Conservation (phyloP, 1,284 basidiomycete species). For the Hymenochaete sp. region DNA sequence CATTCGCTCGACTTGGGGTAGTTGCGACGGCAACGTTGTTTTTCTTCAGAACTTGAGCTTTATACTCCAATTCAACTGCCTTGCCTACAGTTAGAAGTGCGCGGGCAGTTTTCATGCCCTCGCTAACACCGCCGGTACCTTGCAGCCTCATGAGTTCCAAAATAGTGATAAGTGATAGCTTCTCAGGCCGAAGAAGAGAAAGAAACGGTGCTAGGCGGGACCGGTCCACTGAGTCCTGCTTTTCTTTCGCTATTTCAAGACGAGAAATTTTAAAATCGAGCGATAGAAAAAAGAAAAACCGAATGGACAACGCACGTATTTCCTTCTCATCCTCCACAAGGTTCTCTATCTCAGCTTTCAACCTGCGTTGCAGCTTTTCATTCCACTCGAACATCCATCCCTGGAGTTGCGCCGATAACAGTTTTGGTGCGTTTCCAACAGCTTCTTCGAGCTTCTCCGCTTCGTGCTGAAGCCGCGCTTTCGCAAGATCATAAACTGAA, state of each 20-base stretch:
- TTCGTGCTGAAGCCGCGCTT: constrained; percentile 63
- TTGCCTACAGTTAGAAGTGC: constrained; percentile 79
- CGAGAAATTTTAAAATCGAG: background rate
- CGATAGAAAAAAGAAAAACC: background rate
- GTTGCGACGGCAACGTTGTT: constrained; percentile 50
- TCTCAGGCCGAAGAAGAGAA: constrained; percentile 65
- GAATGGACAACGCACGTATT: constrained; percentile 19
- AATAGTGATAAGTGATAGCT: constrained; percentile 84
- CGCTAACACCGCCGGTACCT: constrained; percentile 65
- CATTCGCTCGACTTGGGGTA: constrained; percentile 26
- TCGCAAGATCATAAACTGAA: constrained; percentile 78
- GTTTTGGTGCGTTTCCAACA: constrained; percentile 41
- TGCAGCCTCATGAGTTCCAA: constrained; percentile 84
- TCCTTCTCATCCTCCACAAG: constrained; percentile 37
- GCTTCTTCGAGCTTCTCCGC: constrained; percentile 50
- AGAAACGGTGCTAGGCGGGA: constrained; percentile 55
- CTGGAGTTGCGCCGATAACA: constrained; percentile 54
- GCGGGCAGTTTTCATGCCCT: constrained; percentile 88
- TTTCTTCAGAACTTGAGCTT: constrained; percentile 70
- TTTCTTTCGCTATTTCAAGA: constrained; percentile 3
- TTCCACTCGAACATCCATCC: constrained; percentile 89
- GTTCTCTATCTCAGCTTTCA: constrained; percentile 48
- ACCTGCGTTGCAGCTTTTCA: constrained; percentile 44
- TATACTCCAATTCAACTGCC: constrained; percentile 84
- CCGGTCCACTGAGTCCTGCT: constrained; percentile 13